Percentiles rank a stretch among this genome's conserved stretches.
These are phyloP conservation scores for Trichoderma sp. DNA, from an alignment of 2,329 filamentous ascomycete genomes.

Conservation along the genomic window DNA sequence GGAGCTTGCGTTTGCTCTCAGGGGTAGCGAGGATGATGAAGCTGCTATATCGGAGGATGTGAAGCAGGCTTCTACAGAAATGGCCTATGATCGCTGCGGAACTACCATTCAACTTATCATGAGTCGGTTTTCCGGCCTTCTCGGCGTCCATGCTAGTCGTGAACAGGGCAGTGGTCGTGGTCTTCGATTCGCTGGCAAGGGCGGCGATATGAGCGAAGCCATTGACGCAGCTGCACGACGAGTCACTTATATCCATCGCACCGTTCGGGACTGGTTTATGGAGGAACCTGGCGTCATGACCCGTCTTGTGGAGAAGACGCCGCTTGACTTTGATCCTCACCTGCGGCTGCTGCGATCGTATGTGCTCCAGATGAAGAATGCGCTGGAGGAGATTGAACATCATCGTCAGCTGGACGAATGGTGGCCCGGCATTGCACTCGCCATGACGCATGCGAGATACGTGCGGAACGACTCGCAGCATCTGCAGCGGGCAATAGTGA, in stretches of 20 bases:
- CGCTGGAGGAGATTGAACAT: constrained; percentile 35
- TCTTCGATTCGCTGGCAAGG: constrained; percentile 18
- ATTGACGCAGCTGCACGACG: constrained; percentile 20
- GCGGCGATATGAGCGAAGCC: background rate
- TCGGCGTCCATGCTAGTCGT: constrained; percentile 26
- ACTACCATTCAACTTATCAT: constrained; percentile 20
- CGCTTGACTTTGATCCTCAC: constrained; percentile 30
- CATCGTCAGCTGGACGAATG: constrained; percentile 39
- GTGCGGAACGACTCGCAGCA: constrained; percentile 23
- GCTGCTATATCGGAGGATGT: constrained; percentile 21
- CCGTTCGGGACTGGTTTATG: constrained; percentile 36
- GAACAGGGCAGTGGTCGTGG: constrained; percentile 21
- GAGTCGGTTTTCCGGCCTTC: constrained; percentile 27
- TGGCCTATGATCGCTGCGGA: constrained; percentile 24
- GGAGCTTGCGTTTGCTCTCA: constrained; percentile 34
- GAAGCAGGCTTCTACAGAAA: constrained; percentile 24
- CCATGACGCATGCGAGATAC: constrained; percentile 37
- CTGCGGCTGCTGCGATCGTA: constrained; percentile 34
- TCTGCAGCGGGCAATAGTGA: constrained; percentile 25
- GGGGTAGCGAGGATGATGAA: constrained; percentile 22
- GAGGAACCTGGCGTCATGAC: constrained; percentile 24
- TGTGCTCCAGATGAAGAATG: constrained; percentile 33
- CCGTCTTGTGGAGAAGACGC: constrained; percentile 16
- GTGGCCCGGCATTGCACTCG: constrained; percentile 38
- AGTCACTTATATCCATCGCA: constrained; percentile 36